Evolutionary conservation across 306 rosid species (phyloP).

Genomic region (Fragaria nilgerrensis): DNA sequence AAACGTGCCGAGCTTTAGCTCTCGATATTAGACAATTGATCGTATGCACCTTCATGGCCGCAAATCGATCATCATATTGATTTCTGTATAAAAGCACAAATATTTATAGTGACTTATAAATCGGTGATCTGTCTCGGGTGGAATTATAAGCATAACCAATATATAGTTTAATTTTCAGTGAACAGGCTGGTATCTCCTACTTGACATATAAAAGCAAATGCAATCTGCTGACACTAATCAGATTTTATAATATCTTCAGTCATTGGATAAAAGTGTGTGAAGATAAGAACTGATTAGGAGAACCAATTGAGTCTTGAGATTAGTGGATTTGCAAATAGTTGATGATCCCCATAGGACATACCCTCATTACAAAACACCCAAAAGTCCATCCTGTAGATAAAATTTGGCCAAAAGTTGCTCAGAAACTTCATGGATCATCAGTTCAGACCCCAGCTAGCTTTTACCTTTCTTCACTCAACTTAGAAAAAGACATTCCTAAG

Average conservation of each 20-base stretch:
- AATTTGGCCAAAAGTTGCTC: conserved; percentile 13
- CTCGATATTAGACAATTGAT: background rate
- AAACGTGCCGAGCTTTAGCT: background rate
- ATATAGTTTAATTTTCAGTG: background rate
- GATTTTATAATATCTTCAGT: background rate
- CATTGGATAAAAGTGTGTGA: background rate
- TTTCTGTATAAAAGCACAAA: background rate
- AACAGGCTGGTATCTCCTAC: background rate
- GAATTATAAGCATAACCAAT: too few relatives aligned
- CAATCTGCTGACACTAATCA: background rate
- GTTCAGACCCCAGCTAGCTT: conserved; percentile 10
- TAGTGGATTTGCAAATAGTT: background rate
- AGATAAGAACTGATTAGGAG: conserved; percentile 11
- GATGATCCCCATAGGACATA: background rate
- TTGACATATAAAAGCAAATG: background rate
- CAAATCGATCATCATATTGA: background rate
- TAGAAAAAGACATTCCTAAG: conserved; percentile 25
- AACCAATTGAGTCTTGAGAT: background rate
- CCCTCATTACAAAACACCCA: conserved; percentile 9
- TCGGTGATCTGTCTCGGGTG: too few relatives aligned
- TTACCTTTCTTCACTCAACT: conserved; percentile 41
- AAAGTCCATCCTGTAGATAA: conserved; percentile 8
- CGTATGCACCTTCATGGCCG: background rate
- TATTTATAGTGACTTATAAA: background rate
- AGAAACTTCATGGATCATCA: conserved; percentile 36